phyloP scores from a whole-genome alignment of 306 rosid genomes.

The Castanea mollissima region DNA sequence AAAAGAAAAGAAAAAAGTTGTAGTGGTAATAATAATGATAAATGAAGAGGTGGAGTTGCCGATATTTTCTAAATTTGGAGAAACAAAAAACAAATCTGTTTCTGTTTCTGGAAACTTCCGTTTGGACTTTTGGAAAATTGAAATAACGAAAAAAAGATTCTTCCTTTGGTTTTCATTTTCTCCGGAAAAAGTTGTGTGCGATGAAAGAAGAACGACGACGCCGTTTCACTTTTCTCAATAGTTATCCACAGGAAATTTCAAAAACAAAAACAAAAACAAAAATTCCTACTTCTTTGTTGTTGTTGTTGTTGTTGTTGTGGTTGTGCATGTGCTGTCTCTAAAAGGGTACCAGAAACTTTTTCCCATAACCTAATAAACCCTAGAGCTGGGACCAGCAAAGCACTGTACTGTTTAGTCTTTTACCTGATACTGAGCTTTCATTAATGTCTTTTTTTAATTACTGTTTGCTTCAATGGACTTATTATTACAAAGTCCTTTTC shows the following conservation, averaged over 20 bases:
- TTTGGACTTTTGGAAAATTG: too few relatives aligned
- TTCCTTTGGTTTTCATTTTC: constrained; percentile 18
- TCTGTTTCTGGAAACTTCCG: background rate
- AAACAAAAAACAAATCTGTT: background rate
- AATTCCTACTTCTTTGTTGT: background rate
- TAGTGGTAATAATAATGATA: background rate
- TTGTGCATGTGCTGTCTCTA: constrained; percentile 7
- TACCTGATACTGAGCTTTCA: constrained; percentile 22
- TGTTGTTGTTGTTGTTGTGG: constrained; percentile 7
- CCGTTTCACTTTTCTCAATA: background rate
- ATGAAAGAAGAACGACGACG: constrained; percentile 16
- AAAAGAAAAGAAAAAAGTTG: too few relatives aligned
- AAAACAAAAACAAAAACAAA: too few relatives aligned
- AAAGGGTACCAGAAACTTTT: constrained; percentile 30
- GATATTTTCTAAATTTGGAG: constrained; percentile 6
- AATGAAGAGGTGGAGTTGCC: background rate
- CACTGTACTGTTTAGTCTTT: background rate
- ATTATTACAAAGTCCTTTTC: background rate
- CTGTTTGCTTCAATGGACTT: background rate
- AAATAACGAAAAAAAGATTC: too few relatives aligned
- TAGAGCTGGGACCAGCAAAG: constrained; percentile 18
- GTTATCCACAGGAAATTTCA: background rate
- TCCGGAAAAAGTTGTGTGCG: constrained; percentile 21
- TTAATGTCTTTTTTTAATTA: background rate
- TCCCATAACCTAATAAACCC: constrained; percentile 7